phyloP scores from a whole-genome alignment of 2,329 filamentous ascomycete genomes.

The Geoglossum cookeanum region DNA sequence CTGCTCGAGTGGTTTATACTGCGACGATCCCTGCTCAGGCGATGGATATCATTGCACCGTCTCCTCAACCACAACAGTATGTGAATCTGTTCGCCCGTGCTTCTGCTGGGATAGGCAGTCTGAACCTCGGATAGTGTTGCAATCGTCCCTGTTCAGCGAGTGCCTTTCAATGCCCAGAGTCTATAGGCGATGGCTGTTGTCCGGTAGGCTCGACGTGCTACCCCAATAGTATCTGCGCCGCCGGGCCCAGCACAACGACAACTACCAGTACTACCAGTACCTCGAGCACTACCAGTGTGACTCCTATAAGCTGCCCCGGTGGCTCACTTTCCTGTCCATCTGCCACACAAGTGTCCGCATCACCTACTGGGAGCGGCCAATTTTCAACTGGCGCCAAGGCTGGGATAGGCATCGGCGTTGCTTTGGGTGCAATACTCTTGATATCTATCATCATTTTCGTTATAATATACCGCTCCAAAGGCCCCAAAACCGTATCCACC shows the following conservation, averaged over 20 bases:
- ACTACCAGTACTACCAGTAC: slow-evolving; percentile 27
- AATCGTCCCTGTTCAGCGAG: slow-evolving; percentile 16
- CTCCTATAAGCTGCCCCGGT: not conserved
- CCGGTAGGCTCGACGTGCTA: slow-evolving; percentile 1
- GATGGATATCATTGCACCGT: slow-evolving; percentile 16
- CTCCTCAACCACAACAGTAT: slow-evolving; percentile 14
- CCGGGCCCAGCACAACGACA: slow-evolving; percentile 25
- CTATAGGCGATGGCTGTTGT: slow-evolving; percentile 14
- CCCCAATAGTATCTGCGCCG: not conserved
- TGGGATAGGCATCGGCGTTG: slow-evolving; percentile 36
- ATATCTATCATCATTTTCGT: slow-evolving; percentile 30
- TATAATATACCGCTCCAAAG: slow-evolving; percentile 20
- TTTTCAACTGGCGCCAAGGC: slow-evolving; percentile 34
- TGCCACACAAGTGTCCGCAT: slow-evolving; percentile 19
- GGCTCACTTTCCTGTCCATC: not conserved
- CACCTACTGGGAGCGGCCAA: slow-evolving; percentile 12
- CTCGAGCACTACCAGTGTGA: slow-evolving; percentile 5
- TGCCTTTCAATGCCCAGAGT: slow-evolving; percentile 17
- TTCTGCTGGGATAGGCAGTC: not conserved
- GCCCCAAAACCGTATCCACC: not conserved
- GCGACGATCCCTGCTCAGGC: slow-evolving; percentile 20
- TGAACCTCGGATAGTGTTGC: slow-evolving; percentile 13
- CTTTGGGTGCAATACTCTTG: slow-evolving; percentile 24
- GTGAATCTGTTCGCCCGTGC: not conserved
- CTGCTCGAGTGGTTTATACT: slow-evolving; percentile 24